Evolutionary conservation across 495 filamentous ascomycete genomes (phyloP).

Genomic region (Daldinia vernicosa): DNA sequence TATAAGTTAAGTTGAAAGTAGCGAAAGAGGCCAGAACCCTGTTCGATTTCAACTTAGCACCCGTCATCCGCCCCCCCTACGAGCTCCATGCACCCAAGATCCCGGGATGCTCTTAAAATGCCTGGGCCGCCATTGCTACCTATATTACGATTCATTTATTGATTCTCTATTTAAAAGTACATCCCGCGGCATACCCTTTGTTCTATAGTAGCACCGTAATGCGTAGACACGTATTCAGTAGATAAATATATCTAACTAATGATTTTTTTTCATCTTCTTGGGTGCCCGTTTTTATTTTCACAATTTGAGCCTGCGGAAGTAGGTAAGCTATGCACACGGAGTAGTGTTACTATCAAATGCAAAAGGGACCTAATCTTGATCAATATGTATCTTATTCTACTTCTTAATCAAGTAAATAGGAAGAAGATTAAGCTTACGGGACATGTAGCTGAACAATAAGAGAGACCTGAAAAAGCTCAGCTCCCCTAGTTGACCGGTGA

Average conservation of each 20-base stretch:
- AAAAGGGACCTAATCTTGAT: slow-evolving; percentile 2
- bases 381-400: slow-evolving; percentile 7
- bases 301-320: background rate
- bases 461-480: slow-evolving; percentile 39
- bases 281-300: no score
- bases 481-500: slow-evolving; percentile 25
- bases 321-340: background rate
- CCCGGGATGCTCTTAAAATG: slow-evolving; percentile 39
- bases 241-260: background rate
- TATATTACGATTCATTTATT: slow-evolving; percentile 45
- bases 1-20: slow-evolving; percentile 28
- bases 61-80: slow-evolving; percentile 38
- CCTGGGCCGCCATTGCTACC: slow-evolving; percentile 29
- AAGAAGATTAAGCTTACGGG: slow-evolving; percentile 26
- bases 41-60: slow-evolving; percentile 35
- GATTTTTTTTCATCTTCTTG: background rate
- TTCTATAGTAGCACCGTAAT: background rate
- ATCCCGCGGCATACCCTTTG: background rate
- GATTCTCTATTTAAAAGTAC: slow-evolving; percentile 5
- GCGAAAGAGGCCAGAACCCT: slow-evolving; percentile 41
- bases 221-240: background rate
- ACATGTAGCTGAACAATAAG: slow-evolving; percentile 34
- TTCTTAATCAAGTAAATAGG: slow-evolving; percentile 34
- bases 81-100: slow-evolving; percentile 46
- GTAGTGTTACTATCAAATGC: background rate